Conservation (phyloP, 768 basidiomycete genomes). For the Leccinum incarnatum region DNA sequence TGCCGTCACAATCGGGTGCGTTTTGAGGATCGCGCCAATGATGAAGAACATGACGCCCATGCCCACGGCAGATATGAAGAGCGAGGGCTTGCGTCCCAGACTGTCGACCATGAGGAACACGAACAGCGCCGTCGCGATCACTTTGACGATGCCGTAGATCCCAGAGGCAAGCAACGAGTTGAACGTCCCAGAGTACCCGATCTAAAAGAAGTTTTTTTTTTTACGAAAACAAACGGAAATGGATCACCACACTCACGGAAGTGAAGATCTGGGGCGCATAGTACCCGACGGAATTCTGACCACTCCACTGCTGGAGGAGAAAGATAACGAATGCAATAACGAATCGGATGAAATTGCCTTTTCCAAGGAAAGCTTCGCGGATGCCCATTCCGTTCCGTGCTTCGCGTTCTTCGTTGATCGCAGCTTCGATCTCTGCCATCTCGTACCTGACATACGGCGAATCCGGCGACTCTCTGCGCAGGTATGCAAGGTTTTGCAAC, state of each 20-base stretch:
- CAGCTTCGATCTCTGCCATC: slow-evolving; percentile 79
- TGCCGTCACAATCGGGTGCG: slow-evolving; percentile 52
- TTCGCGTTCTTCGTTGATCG: slow-evolving; percentile 68
- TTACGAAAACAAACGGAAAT: not conserved
- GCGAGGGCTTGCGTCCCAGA: slow-evolving; percentile 64
- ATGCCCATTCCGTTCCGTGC: slow-evolving; percentile 62
- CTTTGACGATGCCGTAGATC: slow-evolving; percentile 66
- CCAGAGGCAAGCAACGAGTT: slow-evolving; percentile 71
- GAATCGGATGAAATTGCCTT: slow-evolving; percentile 81
- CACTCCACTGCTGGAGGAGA: slow-evolving; percentile 78
- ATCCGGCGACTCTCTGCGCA: slow-evolving; percentile 45
- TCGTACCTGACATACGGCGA: slow-evolving; percentile 53
- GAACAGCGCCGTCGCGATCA: slow-evolving; percentile 63
- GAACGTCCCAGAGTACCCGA: slow-evolving; percentile 59
- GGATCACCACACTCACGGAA: slow-evolving; percentile 42
- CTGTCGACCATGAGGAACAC: slow-evolving; percentile 66
- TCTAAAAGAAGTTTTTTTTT: slow-evolving; percentile 27
- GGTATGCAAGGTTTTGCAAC: slow-evolving; percentile 57
- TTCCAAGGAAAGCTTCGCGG: slow-evolving; percentile 73
- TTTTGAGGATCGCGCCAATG: slow-evolving; percentile 80
- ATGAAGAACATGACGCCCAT: slow-evolving; percentile 84
- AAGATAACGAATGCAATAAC: slow-evolving; percentile 82
- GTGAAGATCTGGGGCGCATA: slow-evolving; percentile 74
- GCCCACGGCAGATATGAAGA: slow-evolving; percentile 71
- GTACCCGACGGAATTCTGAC: slow-evolving; percentile 80